A percentile compares a stretch with the other conserved stretches of the same genome.
Evolutionary conservation across 148 eudicot species (phyloP).

Genomic region (Rhododendron molle): DNA sequence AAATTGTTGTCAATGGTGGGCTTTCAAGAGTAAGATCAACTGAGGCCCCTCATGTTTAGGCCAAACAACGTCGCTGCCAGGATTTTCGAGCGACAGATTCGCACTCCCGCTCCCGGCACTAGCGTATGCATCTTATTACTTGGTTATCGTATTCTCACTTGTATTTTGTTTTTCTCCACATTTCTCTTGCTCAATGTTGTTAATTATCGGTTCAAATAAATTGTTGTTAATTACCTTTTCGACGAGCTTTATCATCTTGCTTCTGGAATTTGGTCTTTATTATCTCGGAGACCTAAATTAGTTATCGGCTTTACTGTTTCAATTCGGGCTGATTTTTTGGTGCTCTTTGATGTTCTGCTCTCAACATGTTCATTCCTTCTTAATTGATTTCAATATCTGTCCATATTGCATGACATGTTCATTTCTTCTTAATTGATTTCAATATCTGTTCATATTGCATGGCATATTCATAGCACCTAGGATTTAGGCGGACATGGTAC

Average conservation of each 20-base stretch:
- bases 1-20: background rate
- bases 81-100: conserved; percentile 89
- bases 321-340: background rate
- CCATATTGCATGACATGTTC: background rate
- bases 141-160: background rate
- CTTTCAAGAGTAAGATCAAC: background rate
- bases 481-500: no score
- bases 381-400: background rate
- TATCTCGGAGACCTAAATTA: background rate
- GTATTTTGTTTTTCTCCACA: background rate
- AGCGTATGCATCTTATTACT: conserved; percentile 33
- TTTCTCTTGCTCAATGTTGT: background rate
- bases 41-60: conserved; percentile 56
- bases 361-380: background rate
- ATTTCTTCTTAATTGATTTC: background rate
- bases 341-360: background rate
- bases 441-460: background rate
- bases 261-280: background rate
- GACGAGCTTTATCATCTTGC: background rate
- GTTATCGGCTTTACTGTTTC: background rate
- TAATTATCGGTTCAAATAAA: background rate
- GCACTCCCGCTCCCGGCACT: conserved; percentile 70
- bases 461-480: background rate
- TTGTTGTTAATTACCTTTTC: background rate
- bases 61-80: conserved; percentile 76